phyloP scores from a whole-genome alignment of 176 grass and related monocot genomes.

The Saccharum officinarum region DNA sequence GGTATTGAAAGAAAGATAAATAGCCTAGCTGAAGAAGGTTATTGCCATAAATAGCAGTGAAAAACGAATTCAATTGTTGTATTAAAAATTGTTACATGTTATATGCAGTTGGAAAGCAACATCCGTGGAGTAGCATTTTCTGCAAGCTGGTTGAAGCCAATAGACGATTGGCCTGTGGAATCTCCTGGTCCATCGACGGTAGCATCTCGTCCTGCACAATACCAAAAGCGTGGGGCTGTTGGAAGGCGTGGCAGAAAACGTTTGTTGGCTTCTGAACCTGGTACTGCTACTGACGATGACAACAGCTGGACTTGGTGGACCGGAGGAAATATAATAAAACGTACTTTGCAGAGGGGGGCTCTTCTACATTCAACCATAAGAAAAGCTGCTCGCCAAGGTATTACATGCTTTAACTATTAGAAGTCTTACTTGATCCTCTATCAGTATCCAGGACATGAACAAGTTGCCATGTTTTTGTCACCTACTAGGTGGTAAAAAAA shows the following conservation, averaged over 20 bases:
- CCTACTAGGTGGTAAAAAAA: constrained; percentile 69
- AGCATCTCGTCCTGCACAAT: constrained; percentile 54
- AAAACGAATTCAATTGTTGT: constrained; percentile 19
- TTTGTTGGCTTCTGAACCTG: constrained; percentile 52
- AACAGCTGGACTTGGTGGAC: constrained; percentile 90
- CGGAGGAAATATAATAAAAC: constrained; percentile 67
- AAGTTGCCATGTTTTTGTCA: constrained; percentile 27
- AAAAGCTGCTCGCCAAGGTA: constrained; percentile 98
- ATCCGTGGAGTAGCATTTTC: constrained; percentile 84
- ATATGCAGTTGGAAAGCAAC: constrained; percentile 82
- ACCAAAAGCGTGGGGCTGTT: constrained; percentile 73
- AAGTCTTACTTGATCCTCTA: constrained; percentile 21
- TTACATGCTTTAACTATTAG: constrained; percentile 22
- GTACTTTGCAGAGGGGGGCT: constrained; percentile 70
- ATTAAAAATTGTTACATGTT: constrained; percentile 32
- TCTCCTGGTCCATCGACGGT: constrained; percentile 48
- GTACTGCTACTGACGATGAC: constrained; percentile 49
- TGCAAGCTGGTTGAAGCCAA: constrained; percentile 73
- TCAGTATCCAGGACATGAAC: constrained; percentile 11
- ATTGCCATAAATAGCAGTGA: constrained; percentile 16
- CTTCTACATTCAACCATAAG: constrained; percentile 44
- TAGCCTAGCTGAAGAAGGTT: neutral
- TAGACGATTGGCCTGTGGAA: constrained; percentile 65
- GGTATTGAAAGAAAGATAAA: neutral
- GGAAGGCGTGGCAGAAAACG: constrained; percentile 70